Evolutionary conservation across 2,329 filamentous ascomycete species (phyloP).

Genomic region (Neospermospora avenae): DNA sequence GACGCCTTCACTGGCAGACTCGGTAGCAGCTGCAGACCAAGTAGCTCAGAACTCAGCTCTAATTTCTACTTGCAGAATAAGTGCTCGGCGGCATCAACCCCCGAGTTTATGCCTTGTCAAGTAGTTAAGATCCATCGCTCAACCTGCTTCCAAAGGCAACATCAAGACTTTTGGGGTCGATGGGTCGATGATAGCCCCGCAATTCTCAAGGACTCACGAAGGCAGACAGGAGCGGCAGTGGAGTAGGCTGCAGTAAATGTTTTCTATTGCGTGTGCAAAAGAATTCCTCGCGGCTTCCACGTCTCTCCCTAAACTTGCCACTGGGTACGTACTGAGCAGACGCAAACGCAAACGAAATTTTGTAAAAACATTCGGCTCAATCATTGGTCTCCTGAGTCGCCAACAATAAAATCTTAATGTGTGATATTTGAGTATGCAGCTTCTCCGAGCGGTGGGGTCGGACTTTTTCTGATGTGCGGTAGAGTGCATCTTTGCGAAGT

Average conservation of each 20-base stretch:
- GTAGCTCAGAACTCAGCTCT: conserved; percentile 3
- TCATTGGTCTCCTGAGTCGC: background rate
- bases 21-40: background rate
- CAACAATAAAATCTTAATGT: background rate
- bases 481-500: conserved; percentile 12
- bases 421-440: background rate
- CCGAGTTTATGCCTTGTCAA: conserved; percentile 33
- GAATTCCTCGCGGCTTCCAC: background rate
- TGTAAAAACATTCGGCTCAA: too few species aligned
- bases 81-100: conserved; percentile 17
- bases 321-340: background rate
- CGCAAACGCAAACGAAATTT: too few species aligned
- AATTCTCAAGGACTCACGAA: background rate
- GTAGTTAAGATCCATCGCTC: background rate
- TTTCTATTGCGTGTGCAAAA: background rate
- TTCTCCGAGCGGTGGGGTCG: background rate
- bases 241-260: background rate
- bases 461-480: background rate
- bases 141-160: too few species aligned
- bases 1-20: background rate
- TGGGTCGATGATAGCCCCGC: background rate
- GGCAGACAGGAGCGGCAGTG: background rate
- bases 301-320: background rate
- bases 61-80: conserved; percentile 21
- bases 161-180: too few species aligned